Evolutionary conservation across 2,329 filamentous ascomycete genomes (phyloP), one percentile per base, ranked within the genome.

Genomic region (Fusarium abutilonis): DNA sequence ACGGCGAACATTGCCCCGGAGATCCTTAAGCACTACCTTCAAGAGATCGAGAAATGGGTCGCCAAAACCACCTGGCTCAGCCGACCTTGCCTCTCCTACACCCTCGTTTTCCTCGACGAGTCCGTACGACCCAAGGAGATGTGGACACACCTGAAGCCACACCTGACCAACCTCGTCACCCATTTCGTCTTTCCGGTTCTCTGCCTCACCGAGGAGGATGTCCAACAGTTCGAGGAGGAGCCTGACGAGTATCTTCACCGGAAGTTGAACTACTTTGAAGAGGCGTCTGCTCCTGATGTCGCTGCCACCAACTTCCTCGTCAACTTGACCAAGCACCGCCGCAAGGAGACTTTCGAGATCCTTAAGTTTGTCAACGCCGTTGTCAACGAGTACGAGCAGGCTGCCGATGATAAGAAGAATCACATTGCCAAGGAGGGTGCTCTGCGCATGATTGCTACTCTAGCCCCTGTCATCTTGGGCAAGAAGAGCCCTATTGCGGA

Each of bases 401-500:
- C 91, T 0, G 85, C 92, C 8, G 92, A 94, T 44, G 90, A 91
- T 61, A 89, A 95, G 80, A 98, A 97, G 84, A 92, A 94, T 75
- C 92, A 96, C 56, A 84, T 96, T 49, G 92, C 95, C 74, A 99
- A 99, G 82, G 95, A 99, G 77, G 95, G 95, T 71, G 95, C 95
- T 43, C 78, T 99, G 72, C 86, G 95, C 61, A 98, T 99, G 92
- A 98, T 99, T 72, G 95, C 93, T 23, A 97, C 94, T 1, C 81
- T 99, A 42, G 92, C 95, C 0, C 91, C 92, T 29, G 94, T 99
- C 48, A 96, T 99, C 44, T 83, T 99, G 32, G 92, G 93, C 68
- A 99, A 98, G 84, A 98, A 98, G 84, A 97, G 93, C 73, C 95
- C 95, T 1, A 97, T 99, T 66, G 95, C 94, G 32, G 91, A 97